These are phyloP conservation scores for Eucalyptus pauciflora DNA, from an alignment of 345 rosid genomes.

Conservation along the genomic window DNA sequence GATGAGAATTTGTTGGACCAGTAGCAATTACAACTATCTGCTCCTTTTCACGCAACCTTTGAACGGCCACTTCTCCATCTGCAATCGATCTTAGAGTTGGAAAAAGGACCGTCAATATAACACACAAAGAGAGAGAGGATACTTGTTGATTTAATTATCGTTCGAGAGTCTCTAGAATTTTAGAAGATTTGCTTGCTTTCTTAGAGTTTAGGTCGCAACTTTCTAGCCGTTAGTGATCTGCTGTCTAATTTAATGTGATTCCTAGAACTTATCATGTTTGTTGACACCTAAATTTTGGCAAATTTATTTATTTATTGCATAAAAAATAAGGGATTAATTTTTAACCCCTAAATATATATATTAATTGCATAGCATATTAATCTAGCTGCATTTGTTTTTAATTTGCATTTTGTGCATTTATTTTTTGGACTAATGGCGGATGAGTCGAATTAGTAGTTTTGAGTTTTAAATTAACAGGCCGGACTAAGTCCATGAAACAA, in stretches of 20 bases:
- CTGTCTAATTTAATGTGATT: background rate
- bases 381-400: too few relatives aligned
- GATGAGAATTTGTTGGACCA: background rate
- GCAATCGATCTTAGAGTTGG: background rate
- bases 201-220: background rate
- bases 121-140: background rate
- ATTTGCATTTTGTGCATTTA: too few relatives aligned
- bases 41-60: background rate
- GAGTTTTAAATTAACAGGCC: too few relatives aligned
- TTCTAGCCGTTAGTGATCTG: background rate
- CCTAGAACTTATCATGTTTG: background rate
- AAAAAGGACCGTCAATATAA: background rate
- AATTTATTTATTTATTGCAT: too few relatives aligned
- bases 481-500: too few relatives aligned
- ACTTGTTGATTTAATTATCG: background rate
- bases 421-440: too few relatives aligned
- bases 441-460: too few relatives aligned
- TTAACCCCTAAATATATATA: too few relatives aligned
- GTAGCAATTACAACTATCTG: background rate
- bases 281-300: too few relatives aligned
- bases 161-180: background rate
- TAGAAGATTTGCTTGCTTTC: background rate
- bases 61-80: background rate
- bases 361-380: too few relatives aligned
- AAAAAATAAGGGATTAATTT: too few relatives aligned